Evolutionary conservation across 1,284 basidiomycete genomes (phyloP).

Genomic region (Cutaneotrichosporon cyanovorans): DNA sequence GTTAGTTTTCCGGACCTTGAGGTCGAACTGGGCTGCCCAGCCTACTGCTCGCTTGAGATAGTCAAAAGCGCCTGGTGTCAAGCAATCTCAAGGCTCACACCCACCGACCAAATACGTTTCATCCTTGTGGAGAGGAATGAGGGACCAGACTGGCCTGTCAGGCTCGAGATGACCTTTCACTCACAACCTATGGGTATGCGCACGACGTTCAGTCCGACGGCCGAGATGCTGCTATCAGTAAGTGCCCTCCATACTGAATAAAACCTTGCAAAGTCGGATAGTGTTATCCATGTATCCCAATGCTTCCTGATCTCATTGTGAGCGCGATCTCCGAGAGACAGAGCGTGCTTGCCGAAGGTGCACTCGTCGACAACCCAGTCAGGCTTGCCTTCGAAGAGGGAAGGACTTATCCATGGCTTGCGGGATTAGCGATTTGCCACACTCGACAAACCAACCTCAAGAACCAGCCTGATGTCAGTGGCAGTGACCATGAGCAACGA

Average conservation of each 20-base stretch:
- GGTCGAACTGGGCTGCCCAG: slow-evolving; percentile 67
- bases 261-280: neutral
- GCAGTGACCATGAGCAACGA: too few species aligned
- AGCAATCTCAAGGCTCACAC: neutral
- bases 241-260: neutral
- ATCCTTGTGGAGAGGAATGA: slow-evolving; percentile 35
- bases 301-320: slow-evolving; percentile 32
- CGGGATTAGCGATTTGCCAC: neutral
- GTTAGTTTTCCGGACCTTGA: slow-evolving; percentile 52
- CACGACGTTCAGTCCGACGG: slow-evolving; percentile 67
- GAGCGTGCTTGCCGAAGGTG: slow-evolving; percentile 37
- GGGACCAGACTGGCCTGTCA: slow-evolving; percentile 45
- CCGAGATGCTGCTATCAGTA: slow-evolving; percentile 63
- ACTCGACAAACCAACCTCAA: slow-evolving; percentile 22
- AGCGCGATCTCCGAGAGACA: slow-evolving; percentile 17
- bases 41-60: slow-evolving; percentile 56
- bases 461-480: slow-evolving; percentile 29
- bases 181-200: slow-evolving; percentile 62
- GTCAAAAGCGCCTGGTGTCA: slow-evolving; percentile 2
- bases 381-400: slow-evolving; percentile 38
- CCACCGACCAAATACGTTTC: slow-evolving; percentile 56
- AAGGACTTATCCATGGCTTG: slow-evolving; percentile 46
- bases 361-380: slow-evolving; percentile 44
- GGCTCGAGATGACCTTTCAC: neutral
- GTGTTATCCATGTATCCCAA: slow-evolving; percentile 48